Conservation (phyloP, 306 rosid genomes). For the Gynostemma pentaphyllum region DNA sequence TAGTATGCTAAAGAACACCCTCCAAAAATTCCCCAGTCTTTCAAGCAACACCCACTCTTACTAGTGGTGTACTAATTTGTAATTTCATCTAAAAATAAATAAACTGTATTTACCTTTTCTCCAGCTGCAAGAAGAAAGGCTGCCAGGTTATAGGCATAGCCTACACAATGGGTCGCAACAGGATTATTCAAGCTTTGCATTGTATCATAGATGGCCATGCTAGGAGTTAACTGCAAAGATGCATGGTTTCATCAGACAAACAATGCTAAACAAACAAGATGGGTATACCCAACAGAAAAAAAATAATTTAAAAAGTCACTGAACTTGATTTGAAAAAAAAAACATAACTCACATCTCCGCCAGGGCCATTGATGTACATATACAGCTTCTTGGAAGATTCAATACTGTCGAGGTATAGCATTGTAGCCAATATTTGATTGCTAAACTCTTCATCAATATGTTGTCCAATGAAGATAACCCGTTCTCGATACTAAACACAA, state of each 20-base stretch:
- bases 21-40: neutral
- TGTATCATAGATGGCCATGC: slow-evolving; percentile 80
- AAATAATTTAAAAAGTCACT: slow-evolving; percentile 7
- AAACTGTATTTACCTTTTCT: slow-evolving; percentile 49
- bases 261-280: neutral
- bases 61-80: neutral
- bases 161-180: slow-evolving; percentile 76
- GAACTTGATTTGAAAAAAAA: slow-evolving; percentile 11
- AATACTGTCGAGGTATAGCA: slow-evolving; percentile 83
- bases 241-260: slow-evolving; percentile 15
- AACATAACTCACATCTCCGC: slow-evolving; percentile 81
- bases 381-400: slow-evolving; percentile 49
- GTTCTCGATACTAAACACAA: slow-evolving; percentile 85
- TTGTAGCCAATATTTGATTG: slow-evolving; percentile 81
- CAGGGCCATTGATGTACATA: slow-evolving; percentile 85
- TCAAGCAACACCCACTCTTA: neutral
- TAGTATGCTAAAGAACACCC: neutral
- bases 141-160: slow-evolving; percentile 67
- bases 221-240: slow-evolving; percentile 79
- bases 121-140: slow-evolving; percentile 90
- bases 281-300: neutral
- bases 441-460: slow-evolving; percentile 81
- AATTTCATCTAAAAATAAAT: neutral
- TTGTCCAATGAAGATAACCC: slow-evolving; percentile 72
- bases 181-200: slow-evolving; percentile 87